A percentile compares a stretch with the other conserved stretches of the same genome.
These are phyloP conservation scores for Cercospora janseana DNA, from an alignment of 2,329 filamentous ascomycete genomes.

Conservation along the genomic window DNA sequence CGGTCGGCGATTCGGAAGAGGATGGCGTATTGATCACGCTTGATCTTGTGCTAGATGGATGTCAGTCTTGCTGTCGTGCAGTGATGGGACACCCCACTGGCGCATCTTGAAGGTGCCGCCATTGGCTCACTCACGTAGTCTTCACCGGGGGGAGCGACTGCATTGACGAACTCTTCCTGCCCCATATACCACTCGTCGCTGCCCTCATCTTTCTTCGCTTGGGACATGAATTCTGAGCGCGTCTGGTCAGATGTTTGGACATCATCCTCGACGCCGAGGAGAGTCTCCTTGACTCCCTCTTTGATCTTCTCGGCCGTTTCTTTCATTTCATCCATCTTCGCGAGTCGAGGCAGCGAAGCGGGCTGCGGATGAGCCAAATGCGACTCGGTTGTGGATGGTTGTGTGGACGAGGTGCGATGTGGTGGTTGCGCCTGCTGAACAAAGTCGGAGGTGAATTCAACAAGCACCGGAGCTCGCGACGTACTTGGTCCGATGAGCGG, in stretches of 20 bases:
- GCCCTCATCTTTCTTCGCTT: conserved; percentile 72
- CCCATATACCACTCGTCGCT: conserved; percentile 77
- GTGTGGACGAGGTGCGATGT: background rate
- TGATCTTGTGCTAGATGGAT: conserved; percentile 81
- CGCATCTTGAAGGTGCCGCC: background rate
- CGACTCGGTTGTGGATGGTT: conserved; percentile 4
- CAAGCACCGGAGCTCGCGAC: conserved; percentile 3
- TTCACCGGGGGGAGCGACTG: conserved; percentile 79
- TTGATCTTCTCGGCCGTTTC: conserved; percentile 9
- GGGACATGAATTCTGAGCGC: conserved; percentile 70
- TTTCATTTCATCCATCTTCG: conserved; percentile 5
- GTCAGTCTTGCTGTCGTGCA: conserved; percentile 16
- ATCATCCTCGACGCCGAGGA: conserved; percentile 30
- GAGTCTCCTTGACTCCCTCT: conserved; percentile 8
- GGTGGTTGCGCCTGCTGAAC: background rate
- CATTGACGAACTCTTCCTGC: conserved; percentile 83
- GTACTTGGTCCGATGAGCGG: conserved; percentile 1
- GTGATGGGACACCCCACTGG: background rate
- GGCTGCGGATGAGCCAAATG: conserved; percentile 10
- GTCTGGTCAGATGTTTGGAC: conserved; percentile 70
- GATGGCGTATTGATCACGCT: conserved; percentile 89
- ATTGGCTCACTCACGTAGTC: conserved; percentile 67
- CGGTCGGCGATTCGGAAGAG: conserved; percentile 91
- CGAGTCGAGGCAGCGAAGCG: conserved; percentile 31
- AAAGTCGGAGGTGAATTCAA: conserved; percentile 2